Conservation (phyloP, 805 yeast genomes). For the Pichia ethanolica region DNA sequence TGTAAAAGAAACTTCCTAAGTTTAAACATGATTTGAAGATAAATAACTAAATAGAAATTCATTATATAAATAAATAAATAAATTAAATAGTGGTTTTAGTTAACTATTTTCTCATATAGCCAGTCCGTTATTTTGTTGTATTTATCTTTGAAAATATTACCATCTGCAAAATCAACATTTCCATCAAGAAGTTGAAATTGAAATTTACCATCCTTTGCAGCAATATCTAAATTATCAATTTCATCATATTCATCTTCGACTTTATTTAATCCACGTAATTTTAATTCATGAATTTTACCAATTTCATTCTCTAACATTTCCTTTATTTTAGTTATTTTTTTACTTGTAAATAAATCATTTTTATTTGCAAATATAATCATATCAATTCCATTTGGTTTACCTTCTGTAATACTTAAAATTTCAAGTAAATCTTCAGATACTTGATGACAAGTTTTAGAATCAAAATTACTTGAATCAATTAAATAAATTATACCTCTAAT, state of each 20-base stretch:
- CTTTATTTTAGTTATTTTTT: conserved; percentile 58
- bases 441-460: conserved; percentile 38
- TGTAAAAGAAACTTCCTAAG: too few relatives aligned
- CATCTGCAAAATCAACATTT: conserved; percentile 60
- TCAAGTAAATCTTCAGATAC: conserved; percentile 55
- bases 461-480: conserved; percentile 63
- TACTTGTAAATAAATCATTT: conserved; percentile 74
- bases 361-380: conserved; percentile 78
- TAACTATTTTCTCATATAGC: conserved; percentile 70
- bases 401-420: conserved; percentile 56
- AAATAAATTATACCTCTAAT: conserved; percentile 67
- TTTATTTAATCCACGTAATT: conserved; percentile 36
- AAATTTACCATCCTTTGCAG: conserved; percentile 40
- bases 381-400: conserved; percentile 60
- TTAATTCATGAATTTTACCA: conserved; percentile 43
- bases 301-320: conserved; percentile 58
- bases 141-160: conserved; percentile 56
- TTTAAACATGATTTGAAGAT: too few relatives aligned
- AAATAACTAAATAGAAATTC: too few relatives aligned
- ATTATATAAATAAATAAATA: too few relatives aligned
- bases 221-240: conserved; percentile 36
- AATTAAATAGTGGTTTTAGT: too few relatives aligned
- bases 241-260: conserved; percentile 28
- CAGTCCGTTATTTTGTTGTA: conserved; percentile 63
- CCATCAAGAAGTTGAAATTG: conserved; percentile 66